These are phyloP conservation scores for Cephalotrichum gorgonifer DNA, from an alignment of 2,329 filamentous ascomycete genomes.

Conservation along the genomic window DNA sequence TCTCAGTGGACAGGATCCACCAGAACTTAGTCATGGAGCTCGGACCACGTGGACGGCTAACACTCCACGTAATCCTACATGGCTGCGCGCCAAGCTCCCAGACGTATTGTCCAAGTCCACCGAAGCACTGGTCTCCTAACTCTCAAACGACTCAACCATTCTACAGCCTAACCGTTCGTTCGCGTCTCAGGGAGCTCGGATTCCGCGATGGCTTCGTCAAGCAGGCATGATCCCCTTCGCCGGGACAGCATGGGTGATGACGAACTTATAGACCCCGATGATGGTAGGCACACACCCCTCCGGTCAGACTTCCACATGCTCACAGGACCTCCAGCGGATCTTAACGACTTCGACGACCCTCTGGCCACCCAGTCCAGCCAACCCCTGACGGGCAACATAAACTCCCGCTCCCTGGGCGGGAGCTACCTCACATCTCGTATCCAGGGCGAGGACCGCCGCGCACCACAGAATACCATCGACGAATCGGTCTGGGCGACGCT, in stretches of 20 bases:
- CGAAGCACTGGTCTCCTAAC: not conserved
- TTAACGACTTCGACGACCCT: conserved; percentile 90
- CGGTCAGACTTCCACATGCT: conserved; percentile 7
- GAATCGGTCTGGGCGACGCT: conserved; percentile 97
- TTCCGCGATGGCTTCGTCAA: conserved; percentile 8
- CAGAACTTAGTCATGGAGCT: not conserved
- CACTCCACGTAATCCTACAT: not conserved
- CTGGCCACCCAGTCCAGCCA: conserved; percentile 49
- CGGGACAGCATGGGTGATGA: conserved; percentile 45
- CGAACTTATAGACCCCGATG: conserved; percentile 69
- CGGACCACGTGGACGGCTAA: not conserved
- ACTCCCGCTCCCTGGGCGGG: conserved; percentile 52
- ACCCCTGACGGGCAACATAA: conserved; percentile 77
- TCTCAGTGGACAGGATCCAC: not conserved
- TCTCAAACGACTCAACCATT: not conserved
- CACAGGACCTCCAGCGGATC: conserved; percentile 48
- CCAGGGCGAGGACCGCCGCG: conserved; percentile 83
- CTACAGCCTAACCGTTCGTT: not conserved
- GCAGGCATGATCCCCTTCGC: conserved; percentile 7
- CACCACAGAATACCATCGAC: conserved; percentile 88
- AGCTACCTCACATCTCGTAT: conserved; percentile 82
- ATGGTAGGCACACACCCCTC: conserved; percentile 41
- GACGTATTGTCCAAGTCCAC: not conserved
- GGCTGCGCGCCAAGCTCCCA: not conserved
- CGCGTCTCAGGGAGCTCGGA: not conserved